Evolutionary conservation across 192 early-diverging fungal species (phyloP), one percentile per base, ranked within the genome.

Genomic region (Radiomyces spectabilis): DNA sequence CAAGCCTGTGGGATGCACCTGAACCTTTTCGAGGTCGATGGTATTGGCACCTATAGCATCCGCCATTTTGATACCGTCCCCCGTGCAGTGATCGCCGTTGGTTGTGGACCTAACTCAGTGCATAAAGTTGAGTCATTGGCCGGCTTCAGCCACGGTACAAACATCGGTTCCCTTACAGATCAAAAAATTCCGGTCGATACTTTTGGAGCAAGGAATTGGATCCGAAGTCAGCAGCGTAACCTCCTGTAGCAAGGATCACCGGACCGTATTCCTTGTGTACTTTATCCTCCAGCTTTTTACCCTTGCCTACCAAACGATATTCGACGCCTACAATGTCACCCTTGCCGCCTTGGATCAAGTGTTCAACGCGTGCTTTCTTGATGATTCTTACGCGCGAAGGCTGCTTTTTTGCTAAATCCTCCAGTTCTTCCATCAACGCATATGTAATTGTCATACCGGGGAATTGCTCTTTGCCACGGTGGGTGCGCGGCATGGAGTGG

Each of bases 371-470:
- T 19, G 95, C 93, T 67, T 88, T 89, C 66, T 86, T 88, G 59
- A 91, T 59, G 55, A 97, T 73, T 65, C 79, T 75, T 51, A 81
- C 87, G 46, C 92, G 81, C 60, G 80, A 55, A 35, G 87, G 86
- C 37, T 80, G 40, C 19, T 78, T 73, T 47, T 76, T 75, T 19
- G 77, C 76, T 10, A 85, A 53, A 37, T 89, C 84, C 59, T 90
- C 86, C 52, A 93, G 73, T 27, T 68, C 81, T 72, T 85, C 84
- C 81, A 89, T 89, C 29, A 97, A 73, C 0, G 89, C 82, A 69
- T 95, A 91, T 26, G 92, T 92, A 64, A 97, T 95, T 45, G 92
- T 94, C 94, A 95, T 94, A 47, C 94, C 87, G 25, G 85, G 85
- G 46, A 86, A 83, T 66, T 85, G 80, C 53, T 86, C 82, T 47